Evolutionary conservation across 192 early-diverging fungal species (phyloP).

Genomic region (Funneliformis mosseae): DNA sequence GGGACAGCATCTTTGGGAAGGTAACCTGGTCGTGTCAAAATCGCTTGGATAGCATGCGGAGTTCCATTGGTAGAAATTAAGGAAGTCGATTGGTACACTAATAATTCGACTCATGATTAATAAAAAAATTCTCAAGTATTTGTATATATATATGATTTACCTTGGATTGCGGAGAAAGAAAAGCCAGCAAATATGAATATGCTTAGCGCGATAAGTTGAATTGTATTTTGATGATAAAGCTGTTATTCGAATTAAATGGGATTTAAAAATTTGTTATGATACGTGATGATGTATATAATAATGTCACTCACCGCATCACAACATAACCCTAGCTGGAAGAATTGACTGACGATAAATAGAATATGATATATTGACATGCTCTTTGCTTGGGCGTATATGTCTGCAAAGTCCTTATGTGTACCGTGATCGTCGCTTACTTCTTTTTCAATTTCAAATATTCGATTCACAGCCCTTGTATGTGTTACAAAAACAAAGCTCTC

Average conservation of each 20-base stretch:
- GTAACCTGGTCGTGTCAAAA: not conserved
- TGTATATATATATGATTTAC: conserved; percentile 37
- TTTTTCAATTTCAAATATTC: not conserved
- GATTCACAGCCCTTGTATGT: conserved; percentile 35
- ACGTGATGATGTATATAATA: not conserved
- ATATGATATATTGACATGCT: conserved; percentile 80
- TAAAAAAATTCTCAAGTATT: conserved; percentile 5
- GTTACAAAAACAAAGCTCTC: conserved; percentile 55
- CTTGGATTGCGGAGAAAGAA: conserved; percentile 71
- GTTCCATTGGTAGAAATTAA: not conserved
- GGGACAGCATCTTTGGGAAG: conserved; percentile 34
- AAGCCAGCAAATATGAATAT: conserved; percentile 66
- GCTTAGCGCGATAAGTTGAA: conserved; percentile 80
- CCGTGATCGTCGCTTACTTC: not conserved
- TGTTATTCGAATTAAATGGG: conserved; percentile 28
- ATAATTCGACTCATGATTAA: not conserved
- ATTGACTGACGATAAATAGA: conserved; percentile 83
- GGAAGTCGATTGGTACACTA: not conserved
- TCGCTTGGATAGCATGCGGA: conserved; percentile 15
- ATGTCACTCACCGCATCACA: conserved; percentile 75
- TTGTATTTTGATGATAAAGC: conserved; percentile 90
- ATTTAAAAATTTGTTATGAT: not conserved
- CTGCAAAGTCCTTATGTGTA: not conserved
- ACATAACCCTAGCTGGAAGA: conserved; percentile 81
- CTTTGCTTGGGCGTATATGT: conserved; percentile 47